Conservation (phyloP, 768 basidiomycete genomes). For the Strobilomyces dryophilus region DNA sequence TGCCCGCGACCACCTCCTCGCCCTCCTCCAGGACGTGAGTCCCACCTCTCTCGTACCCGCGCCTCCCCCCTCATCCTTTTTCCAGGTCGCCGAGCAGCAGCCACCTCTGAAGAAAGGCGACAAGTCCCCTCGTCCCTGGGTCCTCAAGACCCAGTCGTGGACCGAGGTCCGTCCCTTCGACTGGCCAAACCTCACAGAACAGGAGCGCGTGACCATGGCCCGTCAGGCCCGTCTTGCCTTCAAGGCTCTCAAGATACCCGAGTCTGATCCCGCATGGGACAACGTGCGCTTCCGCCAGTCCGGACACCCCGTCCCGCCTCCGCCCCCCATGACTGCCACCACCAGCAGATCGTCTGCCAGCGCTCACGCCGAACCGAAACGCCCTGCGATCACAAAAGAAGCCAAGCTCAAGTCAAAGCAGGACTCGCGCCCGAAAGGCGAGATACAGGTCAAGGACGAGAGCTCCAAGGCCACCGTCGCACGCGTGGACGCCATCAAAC, state of each 20-base stretch:
- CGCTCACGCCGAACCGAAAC: slow-evolving; percentile 38
- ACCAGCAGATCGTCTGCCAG: slow-evolving; percentile 20
- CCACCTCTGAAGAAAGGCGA: slow-evolving; percentile 32
- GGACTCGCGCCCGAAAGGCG: slow-evolving; percentile 30
- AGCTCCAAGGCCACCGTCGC: slow-evolving; percentile 28
- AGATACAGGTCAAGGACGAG: slow-evolving; percentile 39
- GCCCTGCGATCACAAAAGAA: slow-evolving; percentile 41
- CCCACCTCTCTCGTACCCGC: too few relatives aligned
- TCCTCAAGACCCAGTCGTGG: slow-evolving; percentile 57
- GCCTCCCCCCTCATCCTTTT: not conserved
- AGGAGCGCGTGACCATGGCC: slow-evolving; percentile 47
- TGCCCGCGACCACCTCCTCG: slow-evolving; percentile 40
- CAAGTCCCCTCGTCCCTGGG: slow-evolving; percentile 42
- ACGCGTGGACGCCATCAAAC: slow-evolving; percentile 29
- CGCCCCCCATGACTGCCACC: slow-evolving; percentile 17
- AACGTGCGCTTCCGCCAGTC: slow-evolving; percentile 39
- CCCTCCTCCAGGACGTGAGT: slow-evolving; percentile 49
- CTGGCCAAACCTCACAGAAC: slow-evolving; percentile 47
- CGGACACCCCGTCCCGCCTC: slow-evolving; percentile 10
- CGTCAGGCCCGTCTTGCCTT: slow-evolving; percentile 49
- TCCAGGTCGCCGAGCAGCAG: slow-evolving; percentile 49
- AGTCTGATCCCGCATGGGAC: slow-evolving; percentile 61
- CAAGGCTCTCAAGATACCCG: slow-evolving; percentile 48
- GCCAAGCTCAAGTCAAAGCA: slow-evolving; percentile 37
- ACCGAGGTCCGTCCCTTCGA: slow-evolving; percentile 67